Conservation (phyloP, 768 basidiomycete species). For the Boletus subcaerulescens region DNA sequence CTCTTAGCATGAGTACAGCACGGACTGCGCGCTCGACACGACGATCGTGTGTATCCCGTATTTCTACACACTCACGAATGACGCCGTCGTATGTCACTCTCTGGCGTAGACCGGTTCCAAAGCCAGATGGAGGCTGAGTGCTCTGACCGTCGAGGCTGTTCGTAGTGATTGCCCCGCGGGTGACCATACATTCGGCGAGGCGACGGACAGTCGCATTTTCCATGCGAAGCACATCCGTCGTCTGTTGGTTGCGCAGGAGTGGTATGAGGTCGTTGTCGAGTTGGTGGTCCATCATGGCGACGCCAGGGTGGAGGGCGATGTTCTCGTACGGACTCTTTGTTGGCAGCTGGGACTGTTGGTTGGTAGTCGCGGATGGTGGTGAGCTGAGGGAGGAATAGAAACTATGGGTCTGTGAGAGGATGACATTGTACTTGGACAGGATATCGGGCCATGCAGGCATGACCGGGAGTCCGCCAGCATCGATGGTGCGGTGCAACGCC, state of each 20-base stretch:
- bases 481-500: slow-evolving; percentile 59
- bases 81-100: slow-evolving; percentile 53
- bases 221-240: slow-evolving; percentile 65
- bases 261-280: slow-evolving; percentile 73
- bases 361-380: slow-evolving; percentile 28
- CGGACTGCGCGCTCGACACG: slow-evolving; percentile 76
- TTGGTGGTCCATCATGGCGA: slow-evolving; percentile 56
- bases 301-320: slow-evolving; percentile 65
- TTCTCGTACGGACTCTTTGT: slow-evolving; percentile 48
- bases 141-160: slow-evolving; percentile 44
- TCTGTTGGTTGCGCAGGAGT: slow-evolving; percentile 76
- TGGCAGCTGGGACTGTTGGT: slow-evolving; percentile 7
- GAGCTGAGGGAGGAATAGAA: slow-evolving; percentile 61
- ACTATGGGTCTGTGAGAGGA: slow-evolving; percentile 79
- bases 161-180: slow-evolving; percentile 46
- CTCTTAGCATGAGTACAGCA: slow-evolving; percentile 73
- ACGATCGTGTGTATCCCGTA: slow-evolving; percentile 67
- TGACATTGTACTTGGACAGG: slow-evolving; percentile 79
- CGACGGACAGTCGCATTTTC: slow-evolving; percentile 74
- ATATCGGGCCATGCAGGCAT: slow-evolving; percentile 88
- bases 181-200: slow-evolving; percentile 63
- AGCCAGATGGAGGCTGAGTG: slow-evolving; percentile 23
- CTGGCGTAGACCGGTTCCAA: slow-evolving; percentile 22
- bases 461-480: slow-evolving; percentile 49
- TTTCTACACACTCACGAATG: slow-evolving; percentile 60